These are phyloP conservation scores for Xylogone sp. DNA, from an alignment of 2,329 filamentous ascomycete species.

Conservation along the genomic window DNA sequence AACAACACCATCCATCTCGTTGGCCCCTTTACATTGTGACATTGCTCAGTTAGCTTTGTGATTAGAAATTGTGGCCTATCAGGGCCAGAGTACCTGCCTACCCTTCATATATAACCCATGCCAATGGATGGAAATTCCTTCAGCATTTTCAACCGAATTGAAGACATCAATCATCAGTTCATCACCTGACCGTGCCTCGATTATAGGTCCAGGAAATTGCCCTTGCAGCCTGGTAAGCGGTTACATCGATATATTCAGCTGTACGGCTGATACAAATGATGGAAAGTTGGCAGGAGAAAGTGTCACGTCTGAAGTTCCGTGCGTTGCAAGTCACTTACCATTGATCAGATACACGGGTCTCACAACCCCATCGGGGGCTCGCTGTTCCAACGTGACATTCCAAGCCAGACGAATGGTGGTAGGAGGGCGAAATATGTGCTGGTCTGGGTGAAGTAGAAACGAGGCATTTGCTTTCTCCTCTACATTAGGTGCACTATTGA, in stretches of 20 bases:
- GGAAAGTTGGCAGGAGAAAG: no score
- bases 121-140: conserved; percentile 35
- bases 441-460: no score
- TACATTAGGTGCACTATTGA: no score
- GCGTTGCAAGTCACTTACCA: no score
- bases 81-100: no score
- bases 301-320: no score
- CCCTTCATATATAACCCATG: conserved; percentile 31
- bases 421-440: conserved; percentile 34
- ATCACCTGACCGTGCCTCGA: conserved; percentile 41
- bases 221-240: no score
- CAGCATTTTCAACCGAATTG: conserved; percentile 30
- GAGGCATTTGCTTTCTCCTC: no score
- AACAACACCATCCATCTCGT: conserved; percentile 13
- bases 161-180: conserved; percentile 34
- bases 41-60: background rate
- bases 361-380: conserved; percentile 44
- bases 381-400: conserved; percentile 34
- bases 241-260: no score
- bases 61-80: no score
- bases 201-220: conserved; percentile 32
- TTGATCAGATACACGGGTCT: conserved; percentile 48
- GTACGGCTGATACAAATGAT: no score
- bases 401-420: conserved; percentile 32
- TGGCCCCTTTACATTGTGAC: conserved; percentile 15